phyloP scores from a whole-genome alignment of 1,139 yeast genomes.

The Suhomyces bolitotheri region DNA sequence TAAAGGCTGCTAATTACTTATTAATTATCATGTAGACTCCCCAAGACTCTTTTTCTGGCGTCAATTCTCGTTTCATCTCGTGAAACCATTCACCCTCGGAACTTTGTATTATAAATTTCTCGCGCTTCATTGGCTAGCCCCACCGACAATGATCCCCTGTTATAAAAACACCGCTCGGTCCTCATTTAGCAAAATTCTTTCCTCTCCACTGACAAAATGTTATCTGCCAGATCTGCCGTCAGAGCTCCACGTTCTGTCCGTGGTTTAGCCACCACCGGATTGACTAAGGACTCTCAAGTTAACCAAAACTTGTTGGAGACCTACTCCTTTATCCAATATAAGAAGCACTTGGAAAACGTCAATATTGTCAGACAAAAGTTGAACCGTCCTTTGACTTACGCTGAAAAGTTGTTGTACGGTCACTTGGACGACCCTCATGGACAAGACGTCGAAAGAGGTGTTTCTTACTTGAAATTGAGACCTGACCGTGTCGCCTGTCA shows the following conservation, averaged over 20 bases:
- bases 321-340: slow-evolving; percentile 77
- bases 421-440: slow-evolving; percentile 95
- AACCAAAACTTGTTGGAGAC: slow-evolving; percentile 88
- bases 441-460: slow-evolving; percentile 95
- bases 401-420: slow-evolving; percentile 94
- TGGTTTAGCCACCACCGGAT: slow-evolving; percentile 72
- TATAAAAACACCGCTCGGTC: slow-evolving; percentile 12
- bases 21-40: not conserved
- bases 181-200: slow-evolving; percentile 7
- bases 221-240: slow-evolving; percentile 40
- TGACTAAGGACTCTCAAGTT: slow-evolving; percentile 90
- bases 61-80: not conserved
- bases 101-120: slow-evolving; percentile 21
- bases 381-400: slow-evolving; percentile 93
- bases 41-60: not conserved
- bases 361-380: slow-evolving; percentile 84
- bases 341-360: slow-evolving; percentile 78
- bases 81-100: slow-evolving; percentile 8
- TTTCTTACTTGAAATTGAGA: slow-evolving; percentile 91
- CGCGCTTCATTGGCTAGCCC: slow-evolving; percentile 19
- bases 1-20: too few relatives aligned
- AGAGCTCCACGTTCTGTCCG: slow-evolving; percentile 49
- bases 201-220: slow-evolving; percentile 27
- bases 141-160: slow-evolving; percentile 12
- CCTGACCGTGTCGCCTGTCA: slow-evolving; percentile 99